Conservation (phyloP, 1,284 basidiomycete species). For the Ganoderma sinense region DNA sequence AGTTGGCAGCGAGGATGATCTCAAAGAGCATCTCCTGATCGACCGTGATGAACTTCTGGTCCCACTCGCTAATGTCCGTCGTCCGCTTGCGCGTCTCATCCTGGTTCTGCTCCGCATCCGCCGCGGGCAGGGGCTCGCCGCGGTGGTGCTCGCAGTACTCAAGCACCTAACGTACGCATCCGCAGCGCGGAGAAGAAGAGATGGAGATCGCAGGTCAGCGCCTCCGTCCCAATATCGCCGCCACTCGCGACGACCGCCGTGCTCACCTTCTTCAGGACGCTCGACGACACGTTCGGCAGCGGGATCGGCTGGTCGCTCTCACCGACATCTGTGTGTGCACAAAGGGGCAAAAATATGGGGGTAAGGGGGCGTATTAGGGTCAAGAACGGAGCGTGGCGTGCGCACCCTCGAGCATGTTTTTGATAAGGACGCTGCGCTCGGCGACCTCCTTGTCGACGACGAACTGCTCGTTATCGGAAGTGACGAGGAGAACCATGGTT, state of each 20-base stretch:
- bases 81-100: slow-evolving; percentile 98
- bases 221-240: not conserved
- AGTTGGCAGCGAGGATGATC: slow-evolving; percentile 99
- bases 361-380: not conserved
- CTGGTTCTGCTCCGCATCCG: slow-evolving; percentile 81
- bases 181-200: slow-evolving; percentile 12
- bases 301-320: slow-evolving; percentile 95
- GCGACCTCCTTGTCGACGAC: slow-evolving; percentile 94
- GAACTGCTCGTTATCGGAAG: slow-evolving; percentile 97
- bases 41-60: slow-evolving; percentile 96
- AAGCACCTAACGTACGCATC: slow-evolving; percentile 70
- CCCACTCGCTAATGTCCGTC: slow-evolving; percentile 99
- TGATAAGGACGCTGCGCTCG: slow-evolving; percentile 95
- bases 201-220: not conserved
- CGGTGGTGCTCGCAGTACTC: slow-evolving; percentile 99
- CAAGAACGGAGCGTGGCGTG: not conserved
- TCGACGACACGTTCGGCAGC: slow-evolving; percentile 95
- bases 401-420: slow-evolving; percentile 98
- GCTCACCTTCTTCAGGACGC: slow-evolving; percentile 94
- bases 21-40: slow-evolving; percentile 99
- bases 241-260: slow-evolving; percentile 16
- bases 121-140: slow-evolving; percentile 91
- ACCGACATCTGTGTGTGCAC: slow-evolving; percentile 77
- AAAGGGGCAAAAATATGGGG: slow-evolving; percentile 2
- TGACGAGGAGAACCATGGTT: slow-evolving; percentile 82